Conservation (phyloP, 2,329 filamentous ascomycete species). For the Neoscytalidium dimidiatum region DNA sequence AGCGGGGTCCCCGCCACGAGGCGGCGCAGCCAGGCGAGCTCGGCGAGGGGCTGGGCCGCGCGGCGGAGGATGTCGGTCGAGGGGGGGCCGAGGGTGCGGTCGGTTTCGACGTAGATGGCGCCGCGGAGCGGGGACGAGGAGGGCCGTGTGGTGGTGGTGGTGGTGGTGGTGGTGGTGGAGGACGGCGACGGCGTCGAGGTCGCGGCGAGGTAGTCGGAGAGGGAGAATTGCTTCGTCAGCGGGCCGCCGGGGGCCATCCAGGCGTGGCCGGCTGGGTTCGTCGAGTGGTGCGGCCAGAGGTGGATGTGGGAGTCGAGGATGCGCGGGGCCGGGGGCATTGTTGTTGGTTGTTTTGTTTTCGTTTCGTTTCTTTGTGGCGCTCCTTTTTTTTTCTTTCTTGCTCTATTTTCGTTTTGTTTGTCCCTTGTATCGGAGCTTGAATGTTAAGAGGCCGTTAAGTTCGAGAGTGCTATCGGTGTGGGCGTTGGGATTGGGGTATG, state of each 20-base stretch:
- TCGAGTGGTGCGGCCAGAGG: constrained; percentile 69
- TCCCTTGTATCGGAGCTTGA: neutral
- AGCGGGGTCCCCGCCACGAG: constrained; percentile 61
- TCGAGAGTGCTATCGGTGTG: neutral
- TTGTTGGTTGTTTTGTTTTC: neutral
- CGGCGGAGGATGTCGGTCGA: constrained; percentile 46
- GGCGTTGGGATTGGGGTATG: too few species aligned
- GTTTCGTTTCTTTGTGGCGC: neutral
- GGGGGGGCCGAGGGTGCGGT: constrained; percentile 44
- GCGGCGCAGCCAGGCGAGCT: constrained; percentile 64
- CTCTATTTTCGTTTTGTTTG: neutral
- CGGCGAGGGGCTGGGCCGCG: constrained; percentile 51
- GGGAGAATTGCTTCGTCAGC: constrained; percentile 64
- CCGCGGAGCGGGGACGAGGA: constrained; percentile 45
- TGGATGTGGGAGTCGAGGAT: constrained; percentile 91
- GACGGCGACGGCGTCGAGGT: neutral
- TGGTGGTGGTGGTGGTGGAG: neutral
- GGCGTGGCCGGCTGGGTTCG: constrained; percentile 62
- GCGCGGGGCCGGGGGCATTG: constrained; percentile 14
- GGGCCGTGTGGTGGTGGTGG: too few species aligned
- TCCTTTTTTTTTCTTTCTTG: neutral
- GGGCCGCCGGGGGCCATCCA: constrained; percentile 67
- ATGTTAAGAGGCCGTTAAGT: neutral
- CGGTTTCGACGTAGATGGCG: constrained; percentile 82
- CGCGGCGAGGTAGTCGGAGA: constrained; percentile 59